A percentile compares a stretch with the other conserved stretches of the same genome.
Evolutionary conservation across 441 rosid genomes (phyloP).

Genomic region (Bocquillonia castaneifolia): DNA sequence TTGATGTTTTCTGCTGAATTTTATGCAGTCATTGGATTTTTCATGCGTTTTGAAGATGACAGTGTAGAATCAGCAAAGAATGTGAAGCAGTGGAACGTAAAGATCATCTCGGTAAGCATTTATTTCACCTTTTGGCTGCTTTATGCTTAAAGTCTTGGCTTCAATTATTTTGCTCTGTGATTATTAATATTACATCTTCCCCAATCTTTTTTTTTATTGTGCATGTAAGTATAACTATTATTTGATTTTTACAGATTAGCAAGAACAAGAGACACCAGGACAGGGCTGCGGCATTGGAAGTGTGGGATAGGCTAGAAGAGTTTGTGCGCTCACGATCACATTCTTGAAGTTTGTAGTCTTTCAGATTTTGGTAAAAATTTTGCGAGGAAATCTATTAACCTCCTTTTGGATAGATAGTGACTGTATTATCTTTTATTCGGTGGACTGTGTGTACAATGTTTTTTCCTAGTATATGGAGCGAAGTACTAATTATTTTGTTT

Average conservation of each 20-base stretch:
- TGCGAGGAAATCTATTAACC: constrained; percentile 1
- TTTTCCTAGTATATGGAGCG: background rate
- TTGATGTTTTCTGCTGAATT: background rate
- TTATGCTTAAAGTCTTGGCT: background rate
- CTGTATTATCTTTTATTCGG: background rate
- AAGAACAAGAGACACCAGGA: constrained; percentile 94
- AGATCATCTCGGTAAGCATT: constrained; percentile 73
- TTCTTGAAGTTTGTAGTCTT: constrained; percentile 40
- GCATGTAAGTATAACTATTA: background rate
- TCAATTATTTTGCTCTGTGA: background rate
- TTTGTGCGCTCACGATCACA: constrained; percentile 83
- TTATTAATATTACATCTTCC: background rate
- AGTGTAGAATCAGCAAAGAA: constrained; percentile 85
- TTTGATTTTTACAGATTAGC: constrained; percentile 62
- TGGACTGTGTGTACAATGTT: background rate
- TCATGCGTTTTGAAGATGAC: constrained; percentile 88
- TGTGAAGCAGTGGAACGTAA: constrained; percentile 96
- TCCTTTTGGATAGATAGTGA: background rate
- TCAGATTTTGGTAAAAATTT: constrained; percentile 11
- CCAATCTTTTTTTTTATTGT: background rate
- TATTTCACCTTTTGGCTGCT: background rate
- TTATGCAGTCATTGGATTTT: constrained; percentile 79
- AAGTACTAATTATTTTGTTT: background rate
- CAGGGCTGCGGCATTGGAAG: constrained; percentile 91
- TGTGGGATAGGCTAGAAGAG: constrained; percentile 89